phyloP scores from a whole-genome alignment of 208 protist genomes.

The Naegleria gruberi region DNA sequence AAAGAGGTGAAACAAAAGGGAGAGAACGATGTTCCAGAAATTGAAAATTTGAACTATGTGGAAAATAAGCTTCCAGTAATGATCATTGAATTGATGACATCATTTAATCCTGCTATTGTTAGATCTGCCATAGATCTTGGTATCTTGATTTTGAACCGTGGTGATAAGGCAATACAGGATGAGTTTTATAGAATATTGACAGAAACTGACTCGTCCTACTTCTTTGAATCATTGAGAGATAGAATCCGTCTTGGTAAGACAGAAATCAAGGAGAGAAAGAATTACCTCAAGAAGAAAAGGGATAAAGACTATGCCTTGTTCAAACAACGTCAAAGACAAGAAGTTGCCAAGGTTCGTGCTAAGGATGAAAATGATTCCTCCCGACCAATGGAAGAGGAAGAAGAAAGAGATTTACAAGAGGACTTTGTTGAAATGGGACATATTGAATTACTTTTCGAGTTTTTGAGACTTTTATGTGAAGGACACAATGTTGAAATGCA shows the following conservation, averaged over 20 bases:
- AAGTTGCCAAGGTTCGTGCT: background rate
- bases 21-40: background rate
- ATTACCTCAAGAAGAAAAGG: background rate
- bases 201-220: background rate
- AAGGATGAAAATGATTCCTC: background rate
- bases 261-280: constrained; percentile 11
- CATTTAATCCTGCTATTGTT: background rate
- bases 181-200: background rate
- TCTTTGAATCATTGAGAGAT: background rate
- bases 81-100: background rate
- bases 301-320: background rate
- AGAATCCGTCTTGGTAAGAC: background rate
- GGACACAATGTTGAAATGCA: background rate
- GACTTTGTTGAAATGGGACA: background rate
- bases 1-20: background rate
- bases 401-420: background rate
- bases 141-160: background rate
- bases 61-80: background rate
- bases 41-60: background rate
- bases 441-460: background rate
- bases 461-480: background rate
- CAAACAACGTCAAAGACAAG: background rate
- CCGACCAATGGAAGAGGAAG: background rate
- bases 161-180: background rate
- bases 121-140: background rate